Base-by-base conservation (phyloP, 352 stramenopile genomes). In the Globisporangium cederbergense region DNA sequence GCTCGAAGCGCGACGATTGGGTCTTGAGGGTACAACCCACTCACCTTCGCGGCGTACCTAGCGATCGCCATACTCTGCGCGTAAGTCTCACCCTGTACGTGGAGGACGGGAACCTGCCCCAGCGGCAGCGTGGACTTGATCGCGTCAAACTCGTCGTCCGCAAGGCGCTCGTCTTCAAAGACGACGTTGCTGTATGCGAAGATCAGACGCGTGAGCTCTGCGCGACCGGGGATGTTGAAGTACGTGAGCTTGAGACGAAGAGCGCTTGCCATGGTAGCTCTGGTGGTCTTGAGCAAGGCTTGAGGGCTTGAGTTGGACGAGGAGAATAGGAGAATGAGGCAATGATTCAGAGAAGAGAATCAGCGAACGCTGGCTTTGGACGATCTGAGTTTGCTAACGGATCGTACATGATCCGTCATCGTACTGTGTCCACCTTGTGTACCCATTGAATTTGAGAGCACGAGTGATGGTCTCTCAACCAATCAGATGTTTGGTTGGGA, bases 11-110 rank as follows among this genome's bases (percentile, higher is more conserved):
- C 68, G 2, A 3, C 3, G 20, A 66, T 5, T 1, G 52, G 36
- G 49, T 73, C 59, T 25, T 67, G 16, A 4, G 68, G 68, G 34
- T 72, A 74, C 13, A 74, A 32, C 13, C 65, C 51, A 8, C 53
- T 55, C 13, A 76, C 10, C 20, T 53, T 71, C 0, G 71, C 64
- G 1, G 71, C 71, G 54, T 75, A 77, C 8, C 63, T 51, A 10
- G 64, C 62, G 34, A 75, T 74, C 36, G 71, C 71, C 14, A 73
- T 49, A 20, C 49, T 66, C 28, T 75, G 64, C 9, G 45, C 42
- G 34, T 60, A 69, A 6, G 34, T 57, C 20, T 46, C 30, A 10
- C 50, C 68, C 18, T 71, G 20, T 3, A 77, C 65, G 38, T 76
- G 42, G 4, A 77, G 43, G 16, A 62, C 60, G 18, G 68, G 71